A percentile compares a stretch with the other conserved stretches of the same genome.
phyloP scores from a whole-genome alignment of 192 early-diverging fungal genomes.

The Gorgonomyces haynaldii region DNA sequence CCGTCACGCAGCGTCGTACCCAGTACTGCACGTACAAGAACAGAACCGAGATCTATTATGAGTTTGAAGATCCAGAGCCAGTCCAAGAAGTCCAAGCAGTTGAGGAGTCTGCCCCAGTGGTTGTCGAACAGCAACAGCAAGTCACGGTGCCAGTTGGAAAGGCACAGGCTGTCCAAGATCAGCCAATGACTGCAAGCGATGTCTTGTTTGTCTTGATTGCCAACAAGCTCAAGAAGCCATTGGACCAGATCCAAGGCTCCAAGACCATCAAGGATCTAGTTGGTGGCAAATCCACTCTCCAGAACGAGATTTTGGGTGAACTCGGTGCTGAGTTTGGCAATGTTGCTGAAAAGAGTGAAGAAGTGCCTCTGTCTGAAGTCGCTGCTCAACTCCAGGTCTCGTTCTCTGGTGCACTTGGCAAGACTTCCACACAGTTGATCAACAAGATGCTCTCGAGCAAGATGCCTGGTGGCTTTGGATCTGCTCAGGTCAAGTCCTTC shows the following conservation, averaged over 20 bases:
- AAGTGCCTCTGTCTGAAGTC: slow-evolving; percentile 75
- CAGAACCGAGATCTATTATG: slow-evolving; percentile 88
- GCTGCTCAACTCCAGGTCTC: slow-evolving; percentile 46
- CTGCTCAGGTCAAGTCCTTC: slow-evolving; percentile 64
- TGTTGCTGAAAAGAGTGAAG: slow-evolving; percentile 83
- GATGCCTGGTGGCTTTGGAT: slow-evolving; percentile 87
- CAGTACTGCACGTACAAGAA: slow-evolving; percentile 83
- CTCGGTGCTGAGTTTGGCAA: slow-evolving; percentile 82
- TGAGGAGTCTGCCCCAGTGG: slow-evolving; percentile 32
- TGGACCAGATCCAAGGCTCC: slow-evolving; percentile 55
- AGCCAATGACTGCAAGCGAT: slow-evolving; percentile 70
- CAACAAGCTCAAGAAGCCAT: slow-evolving; percentile 79
- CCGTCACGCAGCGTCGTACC: slow-evolving; percentile 79
- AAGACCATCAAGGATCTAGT: slow-evolving; percentile 91
- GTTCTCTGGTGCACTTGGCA: slow-evolving; percentile 67
- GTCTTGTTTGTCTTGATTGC: slow-evolving; percentile 74
- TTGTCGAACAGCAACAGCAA: slow-evolving; percentile 39
- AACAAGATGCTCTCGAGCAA: slow-evolving; percentile 74
- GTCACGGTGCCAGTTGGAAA: slow-evolving; percentile 31
- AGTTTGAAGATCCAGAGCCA: slow-evolving; percentile 54
- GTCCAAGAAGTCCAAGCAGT: slow-evolving; percentile 27
- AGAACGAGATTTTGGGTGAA: slow-evolving; percentile 95
- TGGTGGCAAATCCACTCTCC: slow-evolving; percentile 89
- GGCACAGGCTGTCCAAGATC: slow-evolving; percentile 41
- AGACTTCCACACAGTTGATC: slow-evolving; percentile 61